Conservation (phyloP, 83 land plant genomes). For the Diphasiastrum complanatum region DNA sequence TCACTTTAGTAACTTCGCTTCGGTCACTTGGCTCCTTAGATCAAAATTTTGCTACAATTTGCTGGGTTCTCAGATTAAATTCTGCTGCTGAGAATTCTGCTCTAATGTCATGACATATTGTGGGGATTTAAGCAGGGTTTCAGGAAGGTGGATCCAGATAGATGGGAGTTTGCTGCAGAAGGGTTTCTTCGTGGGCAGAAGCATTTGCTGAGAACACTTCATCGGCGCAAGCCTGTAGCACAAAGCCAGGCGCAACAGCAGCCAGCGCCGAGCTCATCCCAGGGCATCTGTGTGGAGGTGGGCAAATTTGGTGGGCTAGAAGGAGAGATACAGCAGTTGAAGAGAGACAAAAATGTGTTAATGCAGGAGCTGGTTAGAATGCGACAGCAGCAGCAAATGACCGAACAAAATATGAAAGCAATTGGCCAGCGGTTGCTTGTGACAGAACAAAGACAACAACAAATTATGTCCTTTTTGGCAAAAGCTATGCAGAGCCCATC, state of each 20-base stretch:
- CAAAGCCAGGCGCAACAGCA: background rate
- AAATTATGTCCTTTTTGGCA: constrained; percentile 43
- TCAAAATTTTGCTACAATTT: background rate
- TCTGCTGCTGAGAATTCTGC: background rate
- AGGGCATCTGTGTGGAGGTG: background rate
- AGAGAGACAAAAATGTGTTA: constrained; percentile 17
- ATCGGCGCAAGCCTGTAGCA: constrained; percentile 28
- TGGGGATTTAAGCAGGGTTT: constrained; percentile 40
- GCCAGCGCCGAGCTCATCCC: background rate
- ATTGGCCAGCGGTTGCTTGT: constrained; percentile 38
- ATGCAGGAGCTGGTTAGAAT: constrained; percentile 30
- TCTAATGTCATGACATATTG: background rate
- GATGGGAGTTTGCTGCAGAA: constrained; percentile 65
- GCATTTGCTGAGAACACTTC: constrained; percentile 41
- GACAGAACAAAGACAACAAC: constrained; percentile 47
- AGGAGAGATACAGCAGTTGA: constrained; percentile 19
- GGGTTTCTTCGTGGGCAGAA: constrained; percentile 49
- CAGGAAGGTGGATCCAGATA: constrained; percentile 60
- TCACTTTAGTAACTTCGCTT: background rate
- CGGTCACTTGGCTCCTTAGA: background rate
- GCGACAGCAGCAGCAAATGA: constrained; percentile 31
- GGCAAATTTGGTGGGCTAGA: background rate
- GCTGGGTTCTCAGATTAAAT: background rate
- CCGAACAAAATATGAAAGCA: constrained; percentile 29
- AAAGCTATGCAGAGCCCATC: constrained; percentile 18